Evolutionary conservation across 2,329 filamentous ascomycete species (phyloP), one percentile per base, ranked within the genome.

Genomic region (Lasiodiplodia theobromae): DNA sequence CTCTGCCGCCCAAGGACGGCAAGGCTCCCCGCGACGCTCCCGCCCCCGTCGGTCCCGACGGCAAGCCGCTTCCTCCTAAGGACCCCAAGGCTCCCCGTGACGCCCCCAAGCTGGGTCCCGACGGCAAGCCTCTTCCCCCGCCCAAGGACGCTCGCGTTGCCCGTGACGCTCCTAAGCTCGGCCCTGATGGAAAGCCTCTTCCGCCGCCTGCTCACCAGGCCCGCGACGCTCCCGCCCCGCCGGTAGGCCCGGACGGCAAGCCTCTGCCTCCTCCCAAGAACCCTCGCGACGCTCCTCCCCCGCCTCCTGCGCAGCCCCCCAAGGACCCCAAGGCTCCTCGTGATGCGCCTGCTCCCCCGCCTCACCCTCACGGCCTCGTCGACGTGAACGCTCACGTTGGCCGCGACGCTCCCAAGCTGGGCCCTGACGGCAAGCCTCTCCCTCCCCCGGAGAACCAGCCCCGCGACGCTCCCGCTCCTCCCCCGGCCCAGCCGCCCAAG

Each of bases 81-180:
- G 25, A 14, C 11, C n/a, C 23, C 37, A 58, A 58, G 34, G 34
- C 58, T 23, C 40, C 38, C 25, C 62, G 62, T 14, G 34, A 53
- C 16, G 12, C 62, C 25, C 28, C 62, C 7, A 53, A 25, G 37
- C 44, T n/a, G 12, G 54, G 53, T 25, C 38, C 57, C 3, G 47
- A 52, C 6, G 44, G 44, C 21, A 60, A 47, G 38, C 57, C 57
- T 3, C 57, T 47, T 18, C 57, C 57, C 11, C 57, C 57, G 18
- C 23, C 57, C 56, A 40, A n/a, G 34, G 23, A 5, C 23, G 25
- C 14, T 56, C 53, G 52, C 47, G 28, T 51, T 37, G 62, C 47
- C 31, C 62, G 63, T 10, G 63, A 66, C 37, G 63, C 63, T 31
- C 62, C 62, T 6, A 34, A 44, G 11, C 40, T 40, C 3, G 40